Base-by-base conservation (phyloP, 2,329 filamentous ascomycete species). In the Trichocomaceae sp. region DNA sequence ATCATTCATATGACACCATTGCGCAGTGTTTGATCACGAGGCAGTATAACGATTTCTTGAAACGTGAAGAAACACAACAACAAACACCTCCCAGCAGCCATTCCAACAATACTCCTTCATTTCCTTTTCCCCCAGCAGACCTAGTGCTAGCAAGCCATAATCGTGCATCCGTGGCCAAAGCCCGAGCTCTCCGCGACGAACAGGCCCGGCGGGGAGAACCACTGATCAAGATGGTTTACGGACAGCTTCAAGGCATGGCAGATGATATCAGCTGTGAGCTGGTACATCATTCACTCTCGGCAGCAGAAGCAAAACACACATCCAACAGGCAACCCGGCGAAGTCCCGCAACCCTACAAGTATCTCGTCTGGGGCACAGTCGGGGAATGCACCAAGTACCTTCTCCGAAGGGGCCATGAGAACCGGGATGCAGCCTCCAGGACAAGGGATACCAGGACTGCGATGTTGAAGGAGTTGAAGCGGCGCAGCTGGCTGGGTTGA, bases 91-190 rank as follows among this genome's bases (percentile, higher is more conserved):
- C n/a, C n/a, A n/a, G n/a, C n/a, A n/a, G n/a, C 23, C 23, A 4
- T 26, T 7, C 23, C 23, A 26, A 4, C 23, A 26, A 26, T 26
- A n/a, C n/a, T 60, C 0, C 68, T 71, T 20, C 22, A 9, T 15
- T 13, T 20, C 39, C 61, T 70, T 85, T 83, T 65, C 84, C 83
- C 0, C 66, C 67, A 5, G 77, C 84, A 12, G 72, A 78, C 58
- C 72, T 95, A 29, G 81, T 95, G 12, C 78, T 96, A 13, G 90
- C 90, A 15, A 87, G 87, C 1, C 90, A 96, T 76, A 96, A 95
- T 66, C 81, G 82, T 49, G 79, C 80, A 47, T 88, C 87, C 1
- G 85, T 95, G 13, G 62, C 71, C 19, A 73, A 75, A 45, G 80
- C 80, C 0, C 74, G 75, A 53, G 63, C 66, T 10, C 70, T 81